A percentile compares a stretch with the other conserved stretches of the same genome.
Conservation (phyloP, 331 rosid genomes). For the Acacia pycnantha region DNA sequence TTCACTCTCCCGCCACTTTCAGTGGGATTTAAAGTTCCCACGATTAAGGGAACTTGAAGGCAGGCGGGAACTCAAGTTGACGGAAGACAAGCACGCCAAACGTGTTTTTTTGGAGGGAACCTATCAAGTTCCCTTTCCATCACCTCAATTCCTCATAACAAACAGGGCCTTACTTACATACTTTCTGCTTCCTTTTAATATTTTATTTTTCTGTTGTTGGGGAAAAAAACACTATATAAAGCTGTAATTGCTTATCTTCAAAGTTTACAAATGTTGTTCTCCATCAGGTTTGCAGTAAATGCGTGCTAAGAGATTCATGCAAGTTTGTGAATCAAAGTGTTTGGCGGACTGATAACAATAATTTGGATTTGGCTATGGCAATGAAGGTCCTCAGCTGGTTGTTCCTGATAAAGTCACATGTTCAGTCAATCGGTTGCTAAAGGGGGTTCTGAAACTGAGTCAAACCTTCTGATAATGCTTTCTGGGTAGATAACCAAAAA, state of each 20-base stretch:
- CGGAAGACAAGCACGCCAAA: too few species aligned
- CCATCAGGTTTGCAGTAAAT: conserved; percentile 72
- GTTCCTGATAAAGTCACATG: conserved; percentile 42
- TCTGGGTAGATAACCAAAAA: background rate
- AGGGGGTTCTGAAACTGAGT: conserved; percentile 62
- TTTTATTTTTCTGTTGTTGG: too few species aligned
- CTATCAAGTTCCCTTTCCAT: too few species aligned
- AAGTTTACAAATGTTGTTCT: conserved; percentile 12
- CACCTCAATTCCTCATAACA: too few species aligned
- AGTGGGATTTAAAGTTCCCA: too few species aligned
- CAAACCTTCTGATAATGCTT: conserved; percentile 28
- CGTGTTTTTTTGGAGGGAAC: too few species aligned
- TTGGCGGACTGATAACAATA: conserved; percentile 35
- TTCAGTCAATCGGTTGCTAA: conserved; percentile 41
- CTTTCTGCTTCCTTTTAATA: background rate
- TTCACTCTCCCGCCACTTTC: too few species aligned
- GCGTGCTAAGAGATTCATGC: conserved; percentile 58
- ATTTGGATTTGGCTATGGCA: conserved; percentile 41
- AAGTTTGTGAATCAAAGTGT: conserved; percentile 53
- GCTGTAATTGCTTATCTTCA: background rate
- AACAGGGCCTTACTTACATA: conserved; percentile 6
- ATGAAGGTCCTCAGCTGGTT: conserved; percentile 51
- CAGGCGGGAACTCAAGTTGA: too few species aligned
- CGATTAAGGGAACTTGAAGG: too few species aligned
- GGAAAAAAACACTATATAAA: background rate